Evolutionary conservation across 225 moss, liverwort and hornwort species (phyloP), one percentile per base, ranked within the genome.

Genomic region (Antitrichia curtipendula): DNA sequence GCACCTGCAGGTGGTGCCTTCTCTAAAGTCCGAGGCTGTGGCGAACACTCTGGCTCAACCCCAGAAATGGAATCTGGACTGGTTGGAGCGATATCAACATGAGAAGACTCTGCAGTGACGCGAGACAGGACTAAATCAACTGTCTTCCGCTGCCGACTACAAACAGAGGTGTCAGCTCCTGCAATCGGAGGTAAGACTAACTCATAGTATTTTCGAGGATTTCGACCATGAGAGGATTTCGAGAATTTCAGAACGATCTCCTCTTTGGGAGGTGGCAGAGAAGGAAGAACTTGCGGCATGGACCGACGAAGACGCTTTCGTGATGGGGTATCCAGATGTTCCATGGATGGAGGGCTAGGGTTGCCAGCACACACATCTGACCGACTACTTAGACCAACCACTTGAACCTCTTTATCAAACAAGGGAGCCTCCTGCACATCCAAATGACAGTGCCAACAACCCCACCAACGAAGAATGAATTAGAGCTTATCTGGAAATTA

Each of bases 341-440:
- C 66, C 54, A 13, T 45, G 61, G 45, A 70, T 69, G 84, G 60
- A 61, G 62, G 72, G 54, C 78, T 59, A 53, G 40, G 61, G 28
- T 70, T 65, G 78, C 61, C 69, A 40, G 62, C 71, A 71, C 32
- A 71, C 53, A 63, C 7, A 47, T 81, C 62, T 71, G 72, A 45
- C 45, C 27, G 63, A 84, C 85, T 80, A 45, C 54, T 54, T n/a
- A 74, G 45, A 85, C 74, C 74, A 64, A 81, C 45, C 23, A 63
- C 64, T 81, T 56, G 85, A 38, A 71, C 85, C 65, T 72, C 84
- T 45, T 88, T 89, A 54, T 94, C 97, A 89, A 94, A 58, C 86
- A 93, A 92, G 66, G 89, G 92, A 66, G 83, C 43, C 43, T 79
- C n/a, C 89, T 89, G 85, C 57, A 80, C 80, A 80, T 85, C 56